Evolutionary conservation across 2,329 filamentous ascomycete genomes (phyloP), one percentile per base, ranked within the genome.

Genomic region (Neophaeococcomyces mojaviensis): DNA sequence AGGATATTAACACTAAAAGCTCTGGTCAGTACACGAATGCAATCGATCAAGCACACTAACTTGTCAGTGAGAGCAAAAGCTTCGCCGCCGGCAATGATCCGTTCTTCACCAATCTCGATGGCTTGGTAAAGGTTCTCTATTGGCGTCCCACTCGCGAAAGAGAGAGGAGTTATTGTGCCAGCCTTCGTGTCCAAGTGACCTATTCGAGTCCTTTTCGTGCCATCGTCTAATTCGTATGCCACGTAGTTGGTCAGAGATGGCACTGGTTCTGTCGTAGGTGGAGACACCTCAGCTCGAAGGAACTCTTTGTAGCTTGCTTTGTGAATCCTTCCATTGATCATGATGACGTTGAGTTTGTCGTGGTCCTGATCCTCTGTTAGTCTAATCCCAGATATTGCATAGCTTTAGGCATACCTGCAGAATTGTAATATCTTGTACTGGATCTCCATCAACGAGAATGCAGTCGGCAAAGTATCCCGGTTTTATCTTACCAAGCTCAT

Each of bases 121-220:
- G 77, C 69, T 56, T 77, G 64, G 53, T 76, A 76, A 0, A 78
- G 61, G 39, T 66, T 67, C 5, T 61, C 56, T 16, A 77, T 46
- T 2, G 64, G 65, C 0, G 71, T 70, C 2, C 74, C 73, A 2
- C 71, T 75, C 4, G 51, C 43, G 52, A 72, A 74, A 3, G 61
- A 59, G 12, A 77, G 57, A 2, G 72, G 71, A 3, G 63, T 65
- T 22, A 76, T 66, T 2, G 53, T 61, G 2, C 60, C 55, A 3
- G 54, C 58, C 2, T 59, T 54, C 2, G 65, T 50, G 49, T 72
- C 61, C 8, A 68, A 60, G 55, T 71, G 67, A 8, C 71, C 70
- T 36, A 74, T 64, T 7, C 65, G 61, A 10, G 59, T 39, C 37
- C 37, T 24, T 4, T 39, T 26, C 32, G 24, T 49, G 49, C 5